phyloP scores from a whole-genome alignment of 495 filamentous ascomycete genomes.

The Neurospora sp. region DNA sequence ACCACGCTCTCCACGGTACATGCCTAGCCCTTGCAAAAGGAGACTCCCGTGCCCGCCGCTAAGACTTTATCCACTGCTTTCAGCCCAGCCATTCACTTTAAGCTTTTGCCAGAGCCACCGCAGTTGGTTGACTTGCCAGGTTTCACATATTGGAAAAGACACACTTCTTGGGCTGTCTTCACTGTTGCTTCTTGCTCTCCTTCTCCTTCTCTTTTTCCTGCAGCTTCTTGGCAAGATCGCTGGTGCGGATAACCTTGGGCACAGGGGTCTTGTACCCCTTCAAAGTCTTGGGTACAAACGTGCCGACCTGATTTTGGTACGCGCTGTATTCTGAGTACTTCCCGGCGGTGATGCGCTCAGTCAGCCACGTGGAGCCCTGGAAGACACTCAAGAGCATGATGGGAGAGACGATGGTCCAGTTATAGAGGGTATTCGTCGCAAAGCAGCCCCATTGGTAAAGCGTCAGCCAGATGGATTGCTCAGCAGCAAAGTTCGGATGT shows the following conservation, averaged over 20 bases:
- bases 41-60: not conserved
- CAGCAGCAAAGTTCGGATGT: constrained; percentile 90
- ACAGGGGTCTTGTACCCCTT: constrained; percentile 24
- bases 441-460: constrained; percentile 82
- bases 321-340: constrained; percentile 87
- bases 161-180: not conserved
- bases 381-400: constrained; percentile 67
- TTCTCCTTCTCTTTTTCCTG: constrained; percentile 12
- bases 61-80: not conserved
- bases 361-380: constrained; percentile 78
- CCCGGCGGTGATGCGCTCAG: constrained; percentile 62
- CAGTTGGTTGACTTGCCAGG: not conserved
- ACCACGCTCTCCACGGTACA: not conserved
- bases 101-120: not conserved
- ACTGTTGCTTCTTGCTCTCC: constrained; percentile 28
- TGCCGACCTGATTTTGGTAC: constrained; percentile 75
- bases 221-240: constrained; percentile 32
- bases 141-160: not conserved
- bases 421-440: constrained; percentile 55
- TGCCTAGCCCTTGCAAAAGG: not conserved
- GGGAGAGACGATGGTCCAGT: constrained; percentile 71
- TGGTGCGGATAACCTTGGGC: constrained; percentile 36
- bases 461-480: constrained; percentile 83
- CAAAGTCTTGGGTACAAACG: constrained; percentile 58
- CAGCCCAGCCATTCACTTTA: not conserved